Base-by-base conservation (phyloP, 169 alveolate genomes). In the Eimeria necatrix region DNA sequence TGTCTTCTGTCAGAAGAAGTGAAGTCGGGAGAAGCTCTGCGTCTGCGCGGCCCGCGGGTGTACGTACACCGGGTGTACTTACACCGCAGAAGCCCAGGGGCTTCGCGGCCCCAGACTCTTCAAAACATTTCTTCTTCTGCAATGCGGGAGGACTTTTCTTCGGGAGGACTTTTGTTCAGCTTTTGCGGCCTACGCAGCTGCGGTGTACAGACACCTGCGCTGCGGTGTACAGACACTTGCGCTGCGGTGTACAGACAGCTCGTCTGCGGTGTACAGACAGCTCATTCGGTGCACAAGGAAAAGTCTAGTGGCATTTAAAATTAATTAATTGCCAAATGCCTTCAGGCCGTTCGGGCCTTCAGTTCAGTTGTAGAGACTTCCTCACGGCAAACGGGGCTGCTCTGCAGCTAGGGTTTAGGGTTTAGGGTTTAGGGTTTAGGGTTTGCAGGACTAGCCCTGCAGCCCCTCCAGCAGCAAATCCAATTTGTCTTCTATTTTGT, bases 381-480 rank as follows among this genome's bases (percentile, higher is more conserved):
- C 2, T 32, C 41, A 32, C 41, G 2, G 3, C n/a, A 12, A 56
- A 16, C 64, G 10, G 18, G 64, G 64, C 64, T 12, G 64, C 64
- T 16, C 10, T 56, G 18, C 41, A n/a, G 78, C 78, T 0, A 41
- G 83, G 10, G 20, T 4, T 68, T 2, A 68, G 48, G n/a, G 20
- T 4, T 68, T 2, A 68, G 48, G n/a, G 16, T 8, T 4, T 26
- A 20, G 52, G 83, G 52, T 71, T 26, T 71, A 56, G 64, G 49
- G 16, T 20, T 14, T 8, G 52, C 22, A 51, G 20, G 46, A 20
- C 74, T 83, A 83, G 24, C 74, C 18, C n/a, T 83, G 5, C 48
- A 83, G 74, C 71, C 70, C 91, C 52, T 83, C 91, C 20, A 83
- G 76, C 8, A 83, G 70, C 91, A 83, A 18, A 26, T 83, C 91